phyloP scores from a whole-genome alignment of 1,139 yeast species.

The Zygosaccharomyces sapae region DNA sequence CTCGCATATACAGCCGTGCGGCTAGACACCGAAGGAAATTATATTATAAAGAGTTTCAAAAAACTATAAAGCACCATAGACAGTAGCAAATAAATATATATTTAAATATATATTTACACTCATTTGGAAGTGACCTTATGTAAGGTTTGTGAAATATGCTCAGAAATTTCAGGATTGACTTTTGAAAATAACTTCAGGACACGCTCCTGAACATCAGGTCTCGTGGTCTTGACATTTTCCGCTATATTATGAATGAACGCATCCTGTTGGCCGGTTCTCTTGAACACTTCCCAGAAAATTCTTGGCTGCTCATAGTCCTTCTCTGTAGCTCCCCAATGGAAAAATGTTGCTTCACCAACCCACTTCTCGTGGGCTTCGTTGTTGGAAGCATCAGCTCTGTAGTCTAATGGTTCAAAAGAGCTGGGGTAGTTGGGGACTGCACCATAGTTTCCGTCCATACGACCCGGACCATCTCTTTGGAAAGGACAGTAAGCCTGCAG shows the following conservation, averaged over 20 bases:
- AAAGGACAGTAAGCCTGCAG: conserved; percentile 43
- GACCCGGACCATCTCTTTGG: conserved; percentile 80
- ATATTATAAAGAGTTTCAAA: too few relatives aligned
- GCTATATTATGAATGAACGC: conserved; percentile 77
- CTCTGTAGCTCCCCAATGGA: conserved; percentile 71
- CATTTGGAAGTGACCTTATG: too few relatives aligned
- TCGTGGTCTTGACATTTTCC: conserved; percentile 61
- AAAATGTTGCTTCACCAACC: conserved; percentile 77
- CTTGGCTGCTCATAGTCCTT: conserved; percentile 65
- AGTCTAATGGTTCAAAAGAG: conserved; percentile 38
- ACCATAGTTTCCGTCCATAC: conserved; percentile 77
- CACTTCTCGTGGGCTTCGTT: conserved; percentile 71
- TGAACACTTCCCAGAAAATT: conserved; percentile 52
- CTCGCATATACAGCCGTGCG: too few relatives aligned
- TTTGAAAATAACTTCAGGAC: conserved; percentile 68
- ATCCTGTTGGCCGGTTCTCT: conserved; percentile 67
- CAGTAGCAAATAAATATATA: too few relatives aligned
- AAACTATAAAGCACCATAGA: too few relatives aligned
- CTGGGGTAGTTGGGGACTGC: conserved; percentile 70
- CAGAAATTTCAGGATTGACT: conserved; percentile 42
- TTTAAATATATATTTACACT: too few relatives aligned
- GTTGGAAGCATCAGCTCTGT: conserved; percentile 9
- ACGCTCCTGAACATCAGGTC: conserved; percentile 68
- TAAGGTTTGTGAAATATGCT: background rate
- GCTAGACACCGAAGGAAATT: too few relatives aligned